These are phyloP conservation scores for Microcyclosporella mali DNA, from an alignment of 2,329 filamentous ascomycete genomes.

Conservation along the genomic window DNA sequence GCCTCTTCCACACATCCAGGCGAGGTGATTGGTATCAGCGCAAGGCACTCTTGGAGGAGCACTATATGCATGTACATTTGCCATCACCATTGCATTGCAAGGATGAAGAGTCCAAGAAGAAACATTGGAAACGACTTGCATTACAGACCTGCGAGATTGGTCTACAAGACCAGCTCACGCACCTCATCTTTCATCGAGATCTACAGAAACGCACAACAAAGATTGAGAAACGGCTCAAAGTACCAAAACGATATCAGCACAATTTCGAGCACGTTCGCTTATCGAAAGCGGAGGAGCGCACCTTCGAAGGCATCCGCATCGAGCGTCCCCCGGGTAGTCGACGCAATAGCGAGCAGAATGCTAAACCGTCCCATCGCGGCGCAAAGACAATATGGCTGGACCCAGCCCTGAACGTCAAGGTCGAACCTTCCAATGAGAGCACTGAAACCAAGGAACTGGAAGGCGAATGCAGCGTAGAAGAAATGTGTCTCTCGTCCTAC, in stretches of 20 bases:
- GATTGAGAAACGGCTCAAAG: constrained; percentile 74
- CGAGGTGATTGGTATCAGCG: constrained; percentile 93
- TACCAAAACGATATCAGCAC: constrained; percentile 81
- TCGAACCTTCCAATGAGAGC: constrained; percentile 1
- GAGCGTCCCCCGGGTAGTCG: constrained; percentile 32
- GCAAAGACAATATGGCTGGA: constrained; percentile 87
- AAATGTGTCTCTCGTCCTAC: constrained; percentile 88
- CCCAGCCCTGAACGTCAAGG: constrained; percentile 29
- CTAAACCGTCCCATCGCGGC: constrained; percentile 35
- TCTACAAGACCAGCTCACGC: constrained; percentile 80
- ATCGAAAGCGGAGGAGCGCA: constrained; percentile 66
- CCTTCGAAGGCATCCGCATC: constrained; percentile 70
- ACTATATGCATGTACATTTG: constrained; percentile 71
- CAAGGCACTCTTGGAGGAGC: constrained; percentile 88
- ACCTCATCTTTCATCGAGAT: constrained; percentile 89
- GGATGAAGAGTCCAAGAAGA: constrained; percentile 60
- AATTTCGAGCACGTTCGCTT: constrained; percentile 84
- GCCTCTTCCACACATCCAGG: constrained; percentile 75
- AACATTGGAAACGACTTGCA: constrained; percentile 73
- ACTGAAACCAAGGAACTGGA: constrained; percentile 27
- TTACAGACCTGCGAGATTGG: constrained; percentile 77
- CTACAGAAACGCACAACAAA: constrained; percentile 90
- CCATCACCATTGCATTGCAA: constrained; percentile 39
- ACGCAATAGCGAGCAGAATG: constrained; percentile 30
- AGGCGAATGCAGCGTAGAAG: constrained; percentile 80